Percentiles rank a stretch among this genome's conserved stretches.
Evolutionary conservation across 176 grass and related monocot species (phyloP).

Genomic region (Eremochloa ophiuroides): DNA sequence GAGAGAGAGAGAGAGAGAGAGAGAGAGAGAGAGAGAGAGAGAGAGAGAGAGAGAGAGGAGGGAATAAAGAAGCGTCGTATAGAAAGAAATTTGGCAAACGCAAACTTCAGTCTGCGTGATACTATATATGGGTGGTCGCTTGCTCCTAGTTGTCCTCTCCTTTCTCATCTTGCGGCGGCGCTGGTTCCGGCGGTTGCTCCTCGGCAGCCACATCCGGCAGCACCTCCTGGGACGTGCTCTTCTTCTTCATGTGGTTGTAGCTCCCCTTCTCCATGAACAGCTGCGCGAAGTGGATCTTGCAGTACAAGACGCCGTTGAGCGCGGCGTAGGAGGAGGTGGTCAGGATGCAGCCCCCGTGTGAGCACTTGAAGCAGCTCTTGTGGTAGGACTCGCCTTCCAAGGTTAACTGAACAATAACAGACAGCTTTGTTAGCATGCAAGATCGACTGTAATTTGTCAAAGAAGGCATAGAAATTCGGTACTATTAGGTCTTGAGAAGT

Average conservation of each 20-base stretch:
- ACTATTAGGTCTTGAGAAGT: not conserved
- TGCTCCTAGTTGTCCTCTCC: slow-evolving; percentile 43
- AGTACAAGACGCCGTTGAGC: slow-evolving; percentile 88
- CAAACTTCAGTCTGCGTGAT: not conserved
- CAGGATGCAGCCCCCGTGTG: slow-evolving; percentile 74
- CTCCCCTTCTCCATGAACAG: slow-evolving; percentile 99
- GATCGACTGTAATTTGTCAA: too few relatives aligned
- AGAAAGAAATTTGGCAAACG: not conserved
- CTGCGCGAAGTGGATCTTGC: slow-evolving; percentile 93
- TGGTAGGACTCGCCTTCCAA: slow-evolving; percentile 84
- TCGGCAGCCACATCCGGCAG: slow-evolving; percentile 37
- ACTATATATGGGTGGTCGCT: not conserved
- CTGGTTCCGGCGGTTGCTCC: slow-evolving; percentile 6
- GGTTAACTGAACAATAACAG: slow-evolving; percentile 48
- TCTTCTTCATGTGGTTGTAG: slow-evolving; percentile 88
- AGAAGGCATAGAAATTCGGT: too few relatives aligned
- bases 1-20: too few relatives aligned
- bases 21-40: too few relatives aligned
- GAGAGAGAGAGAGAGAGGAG: not conserved
- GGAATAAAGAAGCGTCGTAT: not conserved
- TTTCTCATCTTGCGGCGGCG: slow-evolving; percentile 20
- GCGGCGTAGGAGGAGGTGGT: slow-evolving; percentile 89
- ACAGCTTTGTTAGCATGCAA: not conserved
- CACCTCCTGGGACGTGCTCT: slow-evolving; percentile 38
- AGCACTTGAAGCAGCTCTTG: slow-evolving; percentile 95